Percentiles rank a stretch among this genome's conserved stretches.
Conservation (phyloP, 2,329 filamentous ascomycete species). For the Colletotrichum tofieldiae region DNA sequence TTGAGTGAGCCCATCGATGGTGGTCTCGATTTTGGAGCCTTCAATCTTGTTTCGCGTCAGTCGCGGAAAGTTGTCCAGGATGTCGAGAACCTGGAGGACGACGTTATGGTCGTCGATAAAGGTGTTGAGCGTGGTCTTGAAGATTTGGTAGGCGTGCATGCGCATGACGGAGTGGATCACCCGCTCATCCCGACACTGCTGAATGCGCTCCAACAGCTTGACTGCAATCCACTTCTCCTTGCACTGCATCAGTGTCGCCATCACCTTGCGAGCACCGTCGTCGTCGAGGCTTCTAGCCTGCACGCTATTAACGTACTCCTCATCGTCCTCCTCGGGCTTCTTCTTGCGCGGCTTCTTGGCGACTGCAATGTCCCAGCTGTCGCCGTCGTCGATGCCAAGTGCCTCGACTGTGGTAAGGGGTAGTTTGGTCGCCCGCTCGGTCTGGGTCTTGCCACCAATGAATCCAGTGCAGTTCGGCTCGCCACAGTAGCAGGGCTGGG, state of each 20-base stretch:
- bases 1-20: conserved; percentile 77
- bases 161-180: conserved; percentile 91
- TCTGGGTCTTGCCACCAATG: conserved; percentile 98
- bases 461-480: conserved; percentile 96
- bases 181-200: conserved; percentile 87
- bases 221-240: conserved; percentile 99
- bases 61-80: conserved; percentile 89
- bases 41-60: conserved; percentile 97
- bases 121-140: conserved; percentile 87
- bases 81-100: conserved; percentile 88
- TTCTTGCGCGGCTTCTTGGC: conserved; percentile 94
- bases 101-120: conserved; percentile 94
- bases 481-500: conserved; percentile 96
- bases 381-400: conserved; percentile 92
- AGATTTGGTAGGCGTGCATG: conserved; percentile 97
- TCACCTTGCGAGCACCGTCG: conserved; percentile 90
- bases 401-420: conserved; percentile 93
- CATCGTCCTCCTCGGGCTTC: conserved; percentile 91
- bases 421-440: conserved; percentile 93
- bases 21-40: conserved; percentile 93
- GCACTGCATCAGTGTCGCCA: conserved; percentile 96
- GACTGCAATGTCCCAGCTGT: conserved; percentile 92
- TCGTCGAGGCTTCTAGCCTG: conserved; percentile 85
- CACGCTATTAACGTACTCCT: conserved; percentile 94
- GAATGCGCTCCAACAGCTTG: conserved; percentile 91